phyloP scores from a whole-genome alignment of 306 rosid genomes.

The Quercus cerris region DNA sequence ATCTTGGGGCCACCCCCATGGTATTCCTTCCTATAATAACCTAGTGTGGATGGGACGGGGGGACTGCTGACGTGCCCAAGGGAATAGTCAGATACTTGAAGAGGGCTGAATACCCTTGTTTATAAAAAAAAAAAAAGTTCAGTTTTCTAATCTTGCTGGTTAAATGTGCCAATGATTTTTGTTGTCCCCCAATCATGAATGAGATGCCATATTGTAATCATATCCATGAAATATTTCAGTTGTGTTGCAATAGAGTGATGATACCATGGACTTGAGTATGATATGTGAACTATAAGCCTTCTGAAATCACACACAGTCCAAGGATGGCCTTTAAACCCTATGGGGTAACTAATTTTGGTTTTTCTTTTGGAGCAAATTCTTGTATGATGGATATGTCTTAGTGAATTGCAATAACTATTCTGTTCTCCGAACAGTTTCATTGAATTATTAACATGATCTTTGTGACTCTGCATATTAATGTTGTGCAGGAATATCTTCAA shows the following conservation, averaged over 20 bases:
- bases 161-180: not conserved
- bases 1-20: too few relatives aligned
- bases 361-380: not conserved
- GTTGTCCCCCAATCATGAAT: not conserved
- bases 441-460: not conserved
- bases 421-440: not conserved
- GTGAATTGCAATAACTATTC: not conserved
- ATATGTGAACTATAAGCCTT: not conserved
- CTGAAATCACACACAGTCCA: not conserved
- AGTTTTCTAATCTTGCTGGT: not conserved
- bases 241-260: too few relatives aligned
- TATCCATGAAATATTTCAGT: not conserved
- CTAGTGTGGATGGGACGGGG: too few relatives aligned
- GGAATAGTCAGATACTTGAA: too few relatives aligned
- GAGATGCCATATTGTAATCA: not conserved
- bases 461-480: conserved; percentile 4
- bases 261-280: too few relatives aligned
- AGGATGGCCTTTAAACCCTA: not conserved
- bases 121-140: too few relatives aligned
- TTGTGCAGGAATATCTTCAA: conserved; percentile 84
- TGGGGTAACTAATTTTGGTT: not conserved
- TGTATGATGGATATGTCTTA: not conserved
- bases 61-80: too few relatives aligned
- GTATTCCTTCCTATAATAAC: too few relatives aligned
- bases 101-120: too few relatives aligned